Evolutionary conservation across 2,329 filamentous ascomycete genomes (phyloP), one percentile per base, ranked within the genome.

Genomic region (Colletotrichum orchidophilum): DNA sequence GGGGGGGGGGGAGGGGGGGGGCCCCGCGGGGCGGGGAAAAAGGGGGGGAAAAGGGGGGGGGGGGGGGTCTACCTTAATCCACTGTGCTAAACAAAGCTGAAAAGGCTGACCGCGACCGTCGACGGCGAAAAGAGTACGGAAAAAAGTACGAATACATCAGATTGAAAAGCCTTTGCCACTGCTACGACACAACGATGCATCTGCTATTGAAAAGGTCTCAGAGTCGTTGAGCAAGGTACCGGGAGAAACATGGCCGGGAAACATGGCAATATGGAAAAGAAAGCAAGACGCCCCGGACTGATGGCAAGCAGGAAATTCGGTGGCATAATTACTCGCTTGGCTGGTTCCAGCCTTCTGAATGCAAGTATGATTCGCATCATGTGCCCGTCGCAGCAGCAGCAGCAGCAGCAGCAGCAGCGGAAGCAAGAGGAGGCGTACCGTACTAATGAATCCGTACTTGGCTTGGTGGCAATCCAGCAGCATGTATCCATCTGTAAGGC

Each of bases 311-410:
- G 18, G 35, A n/a, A n/a, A 39, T 15, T 39, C 13, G 35, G 35
- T 55, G 62, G 33, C 39, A 58, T 46, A 18, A 13, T 31, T 35
- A 21, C 21, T 62, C 62, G 62, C 68, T 66, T n/a, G n/a, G n/a
- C n/a, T 46, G 39, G 39, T 46, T 21, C 18, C 39, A 46, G 18
- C 39, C 39, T 58, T 57, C 66, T 66, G 67, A 78, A 82, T 79
- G 80, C 81, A 83, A 79, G 80, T 82, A 82, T 83, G 81, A 79
- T 83, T 77, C 79, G 81, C 80, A 83, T 82, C n/a, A 80, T 80
- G 76, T 79, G 61, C 31, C 58, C 31, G 69, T 66, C 42, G 71
- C 71, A 69, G 58, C 53, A 46, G 50, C n/a, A n/a, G n/a, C n/a
- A n/a, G n/a, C n/a, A n/a, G n/a, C n/a, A n/a, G n/a, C n/a, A n/a